A percentile compares a stretch with the other conserved stretches of the same genome.
Evolutionary conservation across 257 asterid species (phyloP).

Genomic region (Nicotiana paniculata): DNA sequence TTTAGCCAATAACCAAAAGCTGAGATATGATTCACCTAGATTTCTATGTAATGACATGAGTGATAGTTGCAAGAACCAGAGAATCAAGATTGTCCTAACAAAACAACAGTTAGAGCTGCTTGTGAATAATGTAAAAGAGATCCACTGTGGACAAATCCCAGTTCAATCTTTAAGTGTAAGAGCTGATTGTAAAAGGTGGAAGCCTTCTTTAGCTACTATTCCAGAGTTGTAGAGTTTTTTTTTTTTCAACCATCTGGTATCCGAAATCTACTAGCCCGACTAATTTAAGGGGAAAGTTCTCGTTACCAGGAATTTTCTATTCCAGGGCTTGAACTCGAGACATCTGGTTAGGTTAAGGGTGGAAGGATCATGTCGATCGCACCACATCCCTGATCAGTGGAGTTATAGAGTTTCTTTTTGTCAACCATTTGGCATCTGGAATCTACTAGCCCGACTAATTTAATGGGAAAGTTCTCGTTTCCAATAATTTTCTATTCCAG

Average conservation of each 20-base stretch:
- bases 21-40: slow-evolving; percentile 14
- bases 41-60: slow-evolving; percentile 4
- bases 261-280: not conserved
- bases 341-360: not conserved
- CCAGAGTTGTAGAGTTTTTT: slow-evolving; percentile 27
- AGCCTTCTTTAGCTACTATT: slow-evolving; percentile 46
- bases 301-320: slow-evolving; percentile 1
- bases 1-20: slow-evolving; percentile 9
- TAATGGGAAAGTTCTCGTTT: slow-evolving; percentile 16
- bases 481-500: not conserved
- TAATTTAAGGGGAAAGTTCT: slow-evolving; percentile 11
- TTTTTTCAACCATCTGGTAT: not conserved
- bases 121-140: slow-evolving; percentile 22
- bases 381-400: not conserved
- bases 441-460: no score
- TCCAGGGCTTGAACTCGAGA: not conserved
- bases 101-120: slow-evolving; percentile 51
- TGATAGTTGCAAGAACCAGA: slow-evolving; percentile 17
- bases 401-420: not conserved
- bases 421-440: no score
- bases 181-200: slow-evolving; percentile 32
- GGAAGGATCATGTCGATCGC: not conserved
- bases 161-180: slow-evolving; percentile 12
- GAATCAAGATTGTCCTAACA: slow-evolving; percentile 44
- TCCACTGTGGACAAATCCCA: slow-evolving; percentile 13